Evolutionary conservation across 768 basidiomycete genomes (phyloP).

Genomic region (Mrakia hoshinonis): DNA sequence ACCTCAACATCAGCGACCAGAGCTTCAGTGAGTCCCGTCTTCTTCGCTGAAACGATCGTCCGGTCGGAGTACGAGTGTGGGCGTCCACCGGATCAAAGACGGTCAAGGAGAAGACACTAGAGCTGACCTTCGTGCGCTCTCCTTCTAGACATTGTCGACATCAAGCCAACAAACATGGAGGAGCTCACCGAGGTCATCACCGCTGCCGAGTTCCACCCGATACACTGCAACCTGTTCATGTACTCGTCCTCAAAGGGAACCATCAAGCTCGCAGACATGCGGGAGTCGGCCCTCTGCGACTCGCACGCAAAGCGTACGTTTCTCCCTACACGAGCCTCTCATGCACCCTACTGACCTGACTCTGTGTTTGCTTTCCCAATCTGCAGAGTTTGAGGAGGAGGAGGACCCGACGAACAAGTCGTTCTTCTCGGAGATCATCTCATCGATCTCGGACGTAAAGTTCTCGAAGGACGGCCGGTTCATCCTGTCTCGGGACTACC

Average conservation of each 20-base stretch:
- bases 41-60: no score
- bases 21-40: slow-evolving; percentile 77
- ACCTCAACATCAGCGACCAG: slow-evolving; percentile 94
- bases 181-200: slow-evolving; percentile 99
- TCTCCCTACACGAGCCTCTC: slow-evolving; percentile 5
- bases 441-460: slow-evolving; percentile 98
- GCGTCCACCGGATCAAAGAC: background rate
- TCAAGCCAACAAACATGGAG: slow-evolving; percentile 99
- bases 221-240: slow-evolving; percentile 97
- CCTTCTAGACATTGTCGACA: slow-evolving; percentile 90
- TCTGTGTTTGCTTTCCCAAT: background rate
- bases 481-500: slow-evolving; percentile 91
- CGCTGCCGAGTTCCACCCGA: slow-evolving; percentile 97
- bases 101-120: background rate
- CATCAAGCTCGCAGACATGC: slow-evolving; percentile 99
- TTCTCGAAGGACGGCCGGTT: slow-evolving; percentile 96
- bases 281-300: slow-evolving; percentile 94
- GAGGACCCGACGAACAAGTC: slow-evolving; percentile 95
- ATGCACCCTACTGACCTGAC: background rate
- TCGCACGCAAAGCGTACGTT: slow-evolving; percentile 85
- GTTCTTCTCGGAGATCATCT: slow-evolving; percentile 99
- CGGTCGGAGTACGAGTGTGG: background rate
- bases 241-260: slow-evolving; percentile 99
- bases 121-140: background rate
- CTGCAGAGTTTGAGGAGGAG: slow-evolving; percentile 90